These are phyloP conservation scores for Alternaria brassicae DNA, from an alignment of 2,329 filamentous ascomycete species.

Conservation along the genomic window DNA sequence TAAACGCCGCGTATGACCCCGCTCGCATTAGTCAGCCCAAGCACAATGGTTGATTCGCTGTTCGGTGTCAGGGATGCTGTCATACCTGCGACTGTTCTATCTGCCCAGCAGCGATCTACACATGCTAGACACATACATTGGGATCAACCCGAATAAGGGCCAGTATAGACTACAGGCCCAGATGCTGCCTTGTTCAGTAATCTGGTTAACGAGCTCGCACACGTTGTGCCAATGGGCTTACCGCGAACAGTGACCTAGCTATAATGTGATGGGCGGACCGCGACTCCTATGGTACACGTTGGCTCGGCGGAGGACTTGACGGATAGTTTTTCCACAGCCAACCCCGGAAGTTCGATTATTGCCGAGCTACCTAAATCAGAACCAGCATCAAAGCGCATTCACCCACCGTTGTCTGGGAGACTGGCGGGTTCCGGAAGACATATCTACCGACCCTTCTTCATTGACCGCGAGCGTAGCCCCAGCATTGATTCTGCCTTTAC, in stretches of 20 bases:
- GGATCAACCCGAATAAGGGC: neutral
- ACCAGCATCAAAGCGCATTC: no score
- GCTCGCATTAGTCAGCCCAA: neutral
- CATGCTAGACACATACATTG: neutral
- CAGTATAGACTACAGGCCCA: neutral
- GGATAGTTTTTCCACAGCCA: neutral
- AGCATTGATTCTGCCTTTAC: no score
- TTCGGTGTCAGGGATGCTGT: neutral
- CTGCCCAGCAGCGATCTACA: neutral
- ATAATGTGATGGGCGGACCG: neutral
- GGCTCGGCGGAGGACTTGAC: neutral
- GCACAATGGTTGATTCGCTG: constrained; percentile 2
- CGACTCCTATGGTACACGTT: neutral
- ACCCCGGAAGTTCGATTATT: neutral
- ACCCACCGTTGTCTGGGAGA: no score
- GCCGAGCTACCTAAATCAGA: no score
- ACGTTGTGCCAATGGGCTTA: neutral
- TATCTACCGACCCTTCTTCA: no score
- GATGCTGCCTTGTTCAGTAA: neutral
- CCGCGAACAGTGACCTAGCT: neutral
- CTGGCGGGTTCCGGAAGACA: no score
- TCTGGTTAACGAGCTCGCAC: neutral
- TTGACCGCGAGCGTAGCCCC: no score
- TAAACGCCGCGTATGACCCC: neutral
- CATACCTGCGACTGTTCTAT: neutral